Conservation (phyloP, 768 basidiomycete species). For the Mycena leptocephala region DNA sequence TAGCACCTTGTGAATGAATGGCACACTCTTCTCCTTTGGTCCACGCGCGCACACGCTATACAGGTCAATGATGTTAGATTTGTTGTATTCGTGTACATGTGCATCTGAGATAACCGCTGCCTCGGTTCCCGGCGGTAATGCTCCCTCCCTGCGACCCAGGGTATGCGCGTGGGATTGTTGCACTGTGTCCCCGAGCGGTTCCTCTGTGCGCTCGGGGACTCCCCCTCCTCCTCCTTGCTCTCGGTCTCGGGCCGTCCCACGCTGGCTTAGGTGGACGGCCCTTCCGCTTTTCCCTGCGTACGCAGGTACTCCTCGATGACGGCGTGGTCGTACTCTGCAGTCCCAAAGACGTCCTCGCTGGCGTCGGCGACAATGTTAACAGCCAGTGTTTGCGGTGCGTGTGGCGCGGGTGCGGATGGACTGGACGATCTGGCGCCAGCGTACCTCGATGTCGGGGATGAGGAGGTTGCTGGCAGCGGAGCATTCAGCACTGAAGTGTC, state of each 20-base stretch:
- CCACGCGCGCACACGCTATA: background rate
- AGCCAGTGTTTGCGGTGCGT: background rate
- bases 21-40: background rate
- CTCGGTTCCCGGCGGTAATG: background rate
- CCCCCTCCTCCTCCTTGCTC: background rate
- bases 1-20: conserved; percentile 1
- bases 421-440: conserved; percentile 37
- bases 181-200: conserved; percentile 12
- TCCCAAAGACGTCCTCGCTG: background rate
- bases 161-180: background rate
- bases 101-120: background rate
- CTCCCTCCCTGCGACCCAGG: conserved; percentile 3
- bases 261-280: conserved; percentile 10
- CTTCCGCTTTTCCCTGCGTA: conserved; percentile 21
- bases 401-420: background rate
- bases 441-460: conserved; percentile 27
- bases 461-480: background rate
- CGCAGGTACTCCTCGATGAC: conserved; percentile 6
- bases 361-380: background rate
- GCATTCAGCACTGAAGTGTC: conserved; percentile 23
- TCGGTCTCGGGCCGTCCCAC: background rate
- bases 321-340: background rate
- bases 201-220: conserved; percentile 24
- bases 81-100: background rate
- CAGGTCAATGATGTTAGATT: conserved; percentile 7